Percentiles rank a stretch among this genome's conserved stretches.
These are phyloP conservation scores for Nematodospora anomalae DNA, from an alignment of 1,139 yeast species.

Conservation along the genomic window DNA sequence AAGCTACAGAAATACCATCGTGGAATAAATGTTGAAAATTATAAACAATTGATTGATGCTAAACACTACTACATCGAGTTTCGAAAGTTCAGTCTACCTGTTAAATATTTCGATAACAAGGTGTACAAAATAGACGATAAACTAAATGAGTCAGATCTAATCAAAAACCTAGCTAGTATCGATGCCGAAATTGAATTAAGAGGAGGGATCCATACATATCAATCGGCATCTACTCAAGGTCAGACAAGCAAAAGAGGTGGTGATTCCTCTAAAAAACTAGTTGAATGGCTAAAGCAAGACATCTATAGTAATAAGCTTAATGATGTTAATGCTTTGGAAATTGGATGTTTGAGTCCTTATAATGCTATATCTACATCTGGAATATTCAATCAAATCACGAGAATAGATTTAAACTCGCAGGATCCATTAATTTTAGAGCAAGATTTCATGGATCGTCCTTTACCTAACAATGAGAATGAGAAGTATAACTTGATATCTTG, in stretches of 20 bases:
- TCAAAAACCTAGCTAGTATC: slow-evolving; percentile 47
- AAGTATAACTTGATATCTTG: slow-evolving; percentile 71
- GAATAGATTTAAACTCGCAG: slow-evolving; percentile 83
- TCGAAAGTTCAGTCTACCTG: slow-evolving; percentile 8
- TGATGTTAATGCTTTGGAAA: slow-evolving; percentile 59
- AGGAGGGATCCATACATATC: slow-evolving; percentile 77
- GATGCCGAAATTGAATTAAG: slow-evolving; percentile 58
- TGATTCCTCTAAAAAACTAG: slow-evolving; percentile 76
- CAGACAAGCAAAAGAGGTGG: slow-evolving; percentile 81
- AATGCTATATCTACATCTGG: slow-evolving; percentile 67
- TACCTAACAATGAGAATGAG: slow-evolving; percentile 47
- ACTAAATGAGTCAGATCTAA: slow-evolving; percentile 17
- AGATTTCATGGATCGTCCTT: slow-evolving; percentile 79
- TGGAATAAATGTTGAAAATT: slow-evolving; percentile 21
- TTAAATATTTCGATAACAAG: slow-evolving; percentile 16
- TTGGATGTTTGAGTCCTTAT: slow-evolving; percentile 72
- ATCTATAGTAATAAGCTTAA: slow-evolving; percentile 15
- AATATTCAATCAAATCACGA: slow-evolving; percentile 46
- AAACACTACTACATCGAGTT: slow-evolving; percentile 7
- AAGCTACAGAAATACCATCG: slow-evolving; percentile 21
- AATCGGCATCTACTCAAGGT: slow-evolving; percentile 84
- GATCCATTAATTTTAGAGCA: slow-evolving; percentile 69
- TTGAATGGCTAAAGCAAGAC: slow-evolving; percentile 58
- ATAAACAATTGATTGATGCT: slow-evolving; percentile 18
- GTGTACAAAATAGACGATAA: slow-evolving; percentile 24